Conservation (phyloP, 345 rosid genomes). For the Anacardium occidentale region DNA sequence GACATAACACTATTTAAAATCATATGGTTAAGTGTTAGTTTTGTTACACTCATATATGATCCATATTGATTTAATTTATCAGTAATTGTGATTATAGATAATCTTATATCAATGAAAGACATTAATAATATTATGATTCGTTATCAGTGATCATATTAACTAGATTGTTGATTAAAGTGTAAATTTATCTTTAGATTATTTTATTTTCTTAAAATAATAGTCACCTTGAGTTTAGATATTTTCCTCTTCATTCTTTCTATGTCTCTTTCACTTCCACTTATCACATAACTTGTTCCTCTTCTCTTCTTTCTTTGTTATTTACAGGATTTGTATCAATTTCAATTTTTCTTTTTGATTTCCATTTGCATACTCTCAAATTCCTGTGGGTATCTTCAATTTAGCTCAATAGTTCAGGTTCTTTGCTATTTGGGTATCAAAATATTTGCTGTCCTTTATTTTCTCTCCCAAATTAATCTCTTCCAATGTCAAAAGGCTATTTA, state of each 20-base stretch:
- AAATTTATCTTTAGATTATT: no score
- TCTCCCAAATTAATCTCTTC: not conserved
- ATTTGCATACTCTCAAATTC: not conserved
- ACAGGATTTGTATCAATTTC: not conserved
- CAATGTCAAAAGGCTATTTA: constrained; percentile 77
- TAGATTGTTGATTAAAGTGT: no score
- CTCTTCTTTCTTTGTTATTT: not conserved
- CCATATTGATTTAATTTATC: no score
- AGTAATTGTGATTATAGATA: no score
- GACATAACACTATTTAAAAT: no score
- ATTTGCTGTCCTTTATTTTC: not conserved
- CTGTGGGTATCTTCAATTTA: not conserved
- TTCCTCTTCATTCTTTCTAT: constrained; percentile 4
- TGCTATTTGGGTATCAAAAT: not conserved
- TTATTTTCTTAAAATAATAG: no score
- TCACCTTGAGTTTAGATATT: no score
- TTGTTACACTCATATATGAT: no score
- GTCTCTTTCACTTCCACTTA: not conserved
- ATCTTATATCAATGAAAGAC: no score
- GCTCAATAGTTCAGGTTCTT: not conserved
- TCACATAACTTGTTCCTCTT: not conserved
- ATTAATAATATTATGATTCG: no score
- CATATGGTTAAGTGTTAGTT: no score
- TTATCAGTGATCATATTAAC: no score
- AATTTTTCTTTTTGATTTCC: constrained; percentile 11